A percentile compares a stretch with the other conserved stretches of the same genome.
Evolutionary conservation across 108 stramenopile species (phyloP).

Genomic region (Licmophora abbreviata): DNA sequence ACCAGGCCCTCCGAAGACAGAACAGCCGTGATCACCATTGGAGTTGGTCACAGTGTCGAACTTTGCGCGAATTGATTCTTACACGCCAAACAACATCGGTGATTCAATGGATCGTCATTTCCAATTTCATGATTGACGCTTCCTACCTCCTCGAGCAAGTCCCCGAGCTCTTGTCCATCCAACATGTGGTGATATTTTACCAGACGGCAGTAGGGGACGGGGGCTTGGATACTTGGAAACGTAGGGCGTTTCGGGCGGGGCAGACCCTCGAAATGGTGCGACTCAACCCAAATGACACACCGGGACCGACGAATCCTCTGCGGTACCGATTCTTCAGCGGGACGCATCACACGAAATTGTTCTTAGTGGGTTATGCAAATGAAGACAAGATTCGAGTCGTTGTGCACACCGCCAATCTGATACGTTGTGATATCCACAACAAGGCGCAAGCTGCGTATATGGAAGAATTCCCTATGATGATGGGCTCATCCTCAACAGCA

Average conservation of each 20-base stretch:
- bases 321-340: conserved; percentile 22
- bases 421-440: conserved; percentile 34
- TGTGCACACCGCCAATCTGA: conserved; percentile 70
- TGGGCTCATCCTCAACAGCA: background rate
- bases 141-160: conserved; percentile 39
- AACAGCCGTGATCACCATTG: too few species aligned
- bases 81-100: background rate
- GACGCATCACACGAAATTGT: conserved; percentile 75
- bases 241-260: too few species aligned
- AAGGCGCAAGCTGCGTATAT: conserved; percentile 55
- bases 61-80: conserved; percentile 54
- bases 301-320: conserved; percentile 16
- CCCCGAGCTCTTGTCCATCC: conserved; percentile 48
- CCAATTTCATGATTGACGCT: conserved; percentile 56
- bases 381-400: conserved; percentile 45
- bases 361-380: conserved; percentile 54
- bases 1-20: too few species aligned
- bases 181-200: conserved; percentile 48
- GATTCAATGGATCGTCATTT: conserved; percentile 48
- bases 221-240: conserved; percentile 12
- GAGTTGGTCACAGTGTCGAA: conserved; percentile 38
- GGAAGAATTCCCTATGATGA: conserved; percentile 66
- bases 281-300: conserved; percentile 30
- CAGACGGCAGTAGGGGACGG: too few species aligned
- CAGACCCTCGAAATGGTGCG: conserved; percentile 7